Evolutionary conservation across 176 grass and related monocot species (phyloP), one percentile per base, ranked within the genome.

Genomic region (Dendrocalamus sinicus): DNA sequence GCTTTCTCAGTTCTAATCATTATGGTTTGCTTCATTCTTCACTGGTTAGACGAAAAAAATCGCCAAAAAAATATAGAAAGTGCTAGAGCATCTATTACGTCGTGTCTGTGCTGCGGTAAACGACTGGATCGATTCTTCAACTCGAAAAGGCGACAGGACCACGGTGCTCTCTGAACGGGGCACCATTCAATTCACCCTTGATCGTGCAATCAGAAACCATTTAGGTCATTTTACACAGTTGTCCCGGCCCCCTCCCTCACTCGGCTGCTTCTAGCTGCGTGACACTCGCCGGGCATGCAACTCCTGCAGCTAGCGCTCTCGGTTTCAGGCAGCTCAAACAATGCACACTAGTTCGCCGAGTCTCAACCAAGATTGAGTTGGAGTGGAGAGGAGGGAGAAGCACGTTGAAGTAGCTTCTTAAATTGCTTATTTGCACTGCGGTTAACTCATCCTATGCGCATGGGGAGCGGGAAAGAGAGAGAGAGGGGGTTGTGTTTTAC

Each of bases 101-200:
- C 20, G 5, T 28, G 3, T 44, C 22, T 57, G 50, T 43, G 57
- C n/a, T 59, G 23, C 37, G 2, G 53, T 47, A 12, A 17, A 78
- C 12, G 16, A 10, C 19, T 60, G 52, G 17, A 84, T 75, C 10
- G 73, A 85, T 58, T 46, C 16, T 16, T 45, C 23, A 43, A 11
- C n/a, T 53, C 72, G 16, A 12, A 69, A 70, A 69, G 63, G n/a
- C 4, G 7, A 51, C 9, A 80, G 30, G 77, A 35, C 74, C 46
- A 55, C 47, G 58, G 57, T 65, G 52, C 32, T 43, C n/a, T 7
- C 17, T 55, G 45, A 30, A 57, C 58, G 22, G 35, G 46, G 70
- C 79, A 8, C 68, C 58, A 67, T 81, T 87, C 37, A 81, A 75
- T 53, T 81, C 59, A 45, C 43, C 24, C 40, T 62, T 55, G 46